phyloP scores from a whole-genome alignment of 441 rosid species.

The Jatropha multifida region DNA sequence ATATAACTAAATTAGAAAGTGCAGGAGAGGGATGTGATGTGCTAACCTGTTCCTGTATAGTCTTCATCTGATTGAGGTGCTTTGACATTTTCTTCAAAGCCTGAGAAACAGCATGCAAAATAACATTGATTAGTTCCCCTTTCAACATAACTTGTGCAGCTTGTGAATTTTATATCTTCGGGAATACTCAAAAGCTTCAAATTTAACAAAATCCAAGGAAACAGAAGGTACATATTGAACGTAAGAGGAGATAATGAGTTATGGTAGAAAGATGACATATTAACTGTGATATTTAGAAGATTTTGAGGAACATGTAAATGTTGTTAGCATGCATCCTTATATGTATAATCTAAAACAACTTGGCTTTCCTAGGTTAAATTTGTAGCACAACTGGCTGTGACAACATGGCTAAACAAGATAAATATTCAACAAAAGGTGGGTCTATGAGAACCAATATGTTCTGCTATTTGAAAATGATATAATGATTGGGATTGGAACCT shows the following conservation, averaged over 20 bases:
- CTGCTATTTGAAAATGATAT: background rate
- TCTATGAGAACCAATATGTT: background rate
- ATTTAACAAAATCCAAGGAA: background rate
- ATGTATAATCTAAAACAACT: background rate
- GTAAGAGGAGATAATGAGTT: background rate
- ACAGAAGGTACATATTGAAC: background rate
- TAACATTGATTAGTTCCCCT: constrained; percentile 15
- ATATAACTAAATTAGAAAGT: background rate
- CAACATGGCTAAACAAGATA: background rate
- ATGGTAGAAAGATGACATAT: background rate
- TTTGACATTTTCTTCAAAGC: constrained; percentile 67
- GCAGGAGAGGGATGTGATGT: background rate
- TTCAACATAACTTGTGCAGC: background rate
- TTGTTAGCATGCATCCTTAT: background rate
- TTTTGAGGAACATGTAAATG: constrained; percentile 5
- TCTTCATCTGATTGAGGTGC: constrained; percentile 67
- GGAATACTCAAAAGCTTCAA: background rate
- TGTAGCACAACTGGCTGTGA: background rate
- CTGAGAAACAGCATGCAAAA: constrained; percentile 40
- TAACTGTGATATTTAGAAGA: background rate
- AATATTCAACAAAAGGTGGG: background rate
- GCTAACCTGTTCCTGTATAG: constrained; percentile 72
- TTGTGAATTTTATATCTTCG: background rate
- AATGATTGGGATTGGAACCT: background rate
- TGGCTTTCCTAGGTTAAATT: background rate